phyloP scores from a whole-genome alignment of 495 filamentous ascomycete genomes.

The Podospora bellae-mahoneyi region DNA sequence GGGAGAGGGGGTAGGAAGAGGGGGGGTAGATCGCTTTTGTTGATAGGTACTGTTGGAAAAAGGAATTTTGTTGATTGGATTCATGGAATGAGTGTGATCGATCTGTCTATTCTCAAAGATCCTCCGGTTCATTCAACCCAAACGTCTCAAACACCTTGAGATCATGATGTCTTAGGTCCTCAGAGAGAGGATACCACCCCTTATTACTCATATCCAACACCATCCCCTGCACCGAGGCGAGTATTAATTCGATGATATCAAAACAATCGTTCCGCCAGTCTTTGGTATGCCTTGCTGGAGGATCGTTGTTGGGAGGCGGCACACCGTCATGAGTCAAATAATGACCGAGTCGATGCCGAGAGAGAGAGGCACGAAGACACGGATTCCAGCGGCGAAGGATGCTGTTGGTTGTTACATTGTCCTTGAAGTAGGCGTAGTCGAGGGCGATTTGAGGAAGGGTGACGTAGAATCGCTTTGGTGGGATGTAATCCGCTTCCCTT shows the following conservation, averaged over 20 bases:
- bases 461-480: conserved; percentile 8
- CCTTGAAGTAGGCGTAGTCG: conserved; percentile 7
- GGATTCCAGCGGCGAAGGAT: conserved; percentile 1
- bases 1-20: not conserved
- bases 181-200: conserved; percentile 2
- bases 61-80: not conserved
- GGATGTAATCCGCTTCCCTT: not conserved
- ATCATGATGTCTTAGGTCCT: conserved; percentile 1
- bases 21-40: not conserved
- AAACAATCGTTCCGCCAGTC: conserved; percentile 9
- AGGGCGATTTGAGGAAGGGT: conserved; percentile 3
- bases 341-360: not conserved
- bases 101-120: not conserved
- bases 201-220: conserved; percentile 2
- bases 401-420: not conserved
- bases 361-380: not conserved
- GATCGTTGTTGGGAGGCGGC: not conserved
- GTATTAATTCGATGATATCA: conserved; percentile 1
- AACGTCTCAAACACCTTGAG: conserved; percentile 7
- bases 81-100: too few species aligned
- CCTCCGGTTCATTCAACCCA: conserved; percentile 4
- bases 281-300: not conserved
- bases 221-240: conserved; percentile 7
- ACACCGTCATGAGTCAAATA: not conserved
- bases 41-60: not conserved